Evolutionary conservation across 345 rosid genomes (phyloP), one percentile per base, ranked within the genome.

Genomic region (Lepidium sativum): DNA sequence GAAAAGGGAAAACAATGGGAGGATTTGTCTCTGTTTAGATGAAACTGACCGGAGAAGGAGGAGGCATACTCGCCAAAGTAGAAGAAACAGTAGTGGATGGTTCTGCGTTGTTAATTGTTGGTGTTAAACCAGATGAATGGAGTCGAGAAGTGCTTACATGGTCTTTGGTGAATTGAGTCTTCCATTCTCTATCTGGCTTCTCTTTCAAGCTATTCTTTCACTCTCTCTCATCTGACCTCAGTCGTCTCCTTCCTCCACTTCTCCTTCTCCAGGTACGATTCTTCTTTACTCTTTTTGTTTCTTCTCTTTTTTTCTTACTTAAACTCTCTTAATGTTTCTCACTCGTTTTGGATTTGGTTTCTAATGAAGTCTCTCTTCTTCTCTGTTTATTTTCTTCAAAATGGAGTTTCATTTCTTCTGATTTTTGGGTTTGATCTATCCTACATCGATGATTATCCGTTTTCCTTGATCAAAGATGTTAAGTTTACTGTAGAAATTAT

Each of bases 141-240:
- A 87, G 98, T 43, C 63, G 84, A 59, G 92, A 89, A 66, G 79
- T 90, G 75, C 81, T 92, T 42, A 87, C 97, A 1, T 92, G 97
- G 98, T 79, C 95, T 1, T 71, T 92, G 12, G 91, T 92, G 67
- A 89, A 87, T 78, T n/a, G n/a, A n/a, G n/a, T n/a, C n/a, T n/a
- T n/a, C n/a, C n/a, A 9, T 47, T 6, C 41, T 34, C 34, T 17
- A 35, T 42, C 49, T 64, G 59, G 59, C 59, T 64, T 64, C 68
- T 64, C 68, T 9, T 51, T 64, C 68, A 64, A 50, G 68, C 68
- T 51, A 51, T 29, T 25, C 58, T 39, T 18, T 51, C 68, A 37
- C 27, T 41, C 40, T 51, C 58, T 25, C 68, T 34, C 34, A 40
- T 64, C 59, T 39, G 68, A 23, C 59, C 31, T 41, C 51, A 6